A percentile compares a stretch with the other conserved stretches of the same genome.
Evolutionary conservation across 78 protist species (phyloP).

Genomic region (Dictyostelium firmibasis): DNA sequence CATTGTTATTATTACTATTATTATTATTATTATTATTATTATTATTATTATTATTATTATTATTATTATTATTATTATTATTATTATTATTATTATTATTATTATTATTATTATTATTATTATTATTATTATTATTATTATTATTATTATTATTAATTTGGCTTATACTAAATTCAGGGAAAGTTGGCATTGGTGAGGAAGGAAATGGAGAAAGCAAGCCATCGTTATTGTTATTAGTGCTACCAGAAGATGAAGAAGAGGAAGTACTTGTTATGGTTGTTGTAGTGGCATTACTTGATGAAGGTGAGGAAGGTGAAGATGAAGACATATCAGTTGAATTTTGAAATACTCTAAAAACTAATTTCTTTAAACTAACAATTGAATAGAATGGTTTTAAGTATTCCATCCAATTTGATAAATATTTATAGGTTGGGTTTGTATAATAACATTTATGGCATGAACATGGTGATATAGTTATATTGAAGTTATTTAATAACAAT

Average conservation of each 20-base stretch:
- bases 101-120: neutral
- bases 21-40: neutral
- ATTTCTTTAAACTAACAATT: neutral
- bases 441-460: conserved; percentile 54
- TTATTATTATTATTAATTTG: neutral
- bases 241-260: neutral
- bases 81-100: neutral
- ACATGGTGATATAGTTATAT: conserved; percentile 69
- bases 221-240: neutral
- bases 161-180: neutral
- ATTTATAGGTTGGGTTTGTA: conserved; percentile 14
- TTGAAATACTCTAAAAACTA: conserved; percentile 43
- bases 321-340: conserved; percentile 20
- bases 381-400: conserved; percentile 37
- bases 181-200: conserved; percentile 2
- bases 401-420: conserved; percentile 35
- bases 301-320: neutral
- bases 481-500: neutral
- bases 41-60: neutral
- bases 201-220: conserved; percentile 7
- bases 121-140: neutral
- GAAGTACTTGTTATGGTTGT: neutral
- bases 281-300: neutral
- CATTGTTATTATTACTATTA: neutral
- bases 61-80: neutral